Evolutionary conservation across 495 filamentous ascomycete species (phyloP).

Genomic region (Neurospora tetraspora): DNA sequence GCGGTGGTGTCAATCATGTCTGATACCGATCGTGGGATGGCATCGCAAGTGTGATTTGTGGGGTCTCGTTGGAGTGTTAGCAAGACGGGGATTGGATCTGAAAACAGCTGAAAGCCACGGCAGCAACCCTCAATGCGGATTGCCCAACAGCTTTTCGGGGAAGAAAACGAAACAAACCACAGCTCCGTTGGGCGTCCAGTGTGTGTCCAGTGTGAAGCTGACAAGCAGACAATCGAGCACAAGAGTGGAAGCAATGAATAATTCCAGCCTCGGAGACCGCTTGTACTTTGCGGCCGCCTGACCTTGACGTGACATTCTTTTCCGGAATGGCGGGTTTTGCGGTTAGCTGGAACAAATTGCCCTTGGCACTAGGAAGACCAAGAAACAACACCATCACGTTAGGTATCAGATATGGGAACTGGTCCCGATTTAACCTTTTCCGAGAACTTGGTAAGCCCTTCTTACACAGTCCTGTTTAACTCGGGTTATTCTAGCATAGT

Average conservation of each 20-base stretch:
- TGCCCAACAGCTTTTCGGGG: neutral
- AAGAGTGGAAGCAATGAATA: no score
- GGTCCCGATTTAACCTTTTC: neutral
- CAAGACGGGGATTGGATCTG: neutral
- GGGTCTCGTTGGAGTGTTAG: neutral
- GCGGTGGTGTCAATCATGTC: neutral
- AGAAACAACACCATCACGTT: no score
- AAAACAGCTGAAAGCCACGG: neutral
- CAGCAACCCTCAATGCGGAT: neutral
- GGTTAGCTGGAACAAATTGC: neutral
- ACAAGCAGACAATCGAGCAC: neutral
- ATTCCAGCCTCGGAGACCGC: neutral
- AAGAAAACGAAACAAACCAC: neutral
- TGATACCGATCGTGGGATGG: neutral
- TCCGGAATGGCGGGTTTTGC: neutral
- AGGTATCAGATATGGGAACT: neutral
- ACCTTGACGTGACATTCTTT: neutral
- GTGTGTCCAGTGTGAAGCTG: neutral
- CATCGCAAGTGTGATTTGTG: neutral
- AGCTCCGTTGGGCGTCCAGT: neutral
- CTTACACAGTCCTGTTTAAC: neutral
- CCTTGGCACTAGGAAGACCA: neutral
- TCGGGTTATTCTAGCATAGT: neutral
- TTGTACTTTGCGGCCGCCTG: neutral
- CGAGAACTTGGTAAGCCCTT: neutral